Evolutionary conservation across 2,329 filamentous ascomycete genomes (phyloP).

Genomic region (Neoascochyta sp.): DNA sequence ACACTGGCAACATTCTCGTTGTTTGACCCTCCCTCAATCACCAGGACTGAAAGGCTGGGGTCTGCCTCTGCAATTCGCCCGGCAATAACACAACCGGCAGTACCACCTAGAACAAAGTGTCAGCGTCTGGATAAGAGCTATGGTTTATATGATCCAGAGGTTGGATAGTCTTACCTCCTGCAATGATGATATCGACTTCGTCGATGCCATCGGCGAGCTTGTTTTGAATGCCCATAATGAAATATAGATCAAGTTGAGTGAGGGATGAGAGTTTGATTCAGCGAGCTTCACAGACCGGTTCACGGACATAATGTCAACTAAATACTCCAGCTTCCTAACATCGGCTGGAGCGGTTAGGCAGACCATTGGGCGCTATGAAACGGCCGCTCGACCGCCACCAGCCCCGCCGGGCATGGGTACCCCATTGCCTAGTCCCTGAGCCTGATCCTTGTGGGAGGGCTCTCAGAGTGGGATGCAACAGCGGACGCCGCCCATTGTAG

Average conservation of each 20-base stretch:
- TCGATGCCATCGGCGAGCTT: slow-evolving; percentile 38
- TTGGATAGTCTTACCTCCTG: slow-evolving; percentile 48
- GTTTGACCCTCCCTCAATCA: slow-evolving; percentile 54
- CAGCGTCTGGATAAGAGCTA: background rate
- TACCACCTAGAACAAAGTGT: slow-evolving; percentile 14
- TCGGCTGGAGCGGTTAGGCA: too few relatives aligned
- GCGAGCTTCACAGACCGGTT: too few relatives aligned
- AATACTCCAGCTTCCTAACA: too few relatives aligned
- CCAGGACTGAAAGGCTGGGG: slow-evolving; percentile 48
- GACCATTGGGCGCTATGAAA: too few relatives aligned
- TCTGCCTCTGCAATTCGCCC: slow-evolving; percentile 51
- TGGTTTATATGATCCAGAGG: background rate
- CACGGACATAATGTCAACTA: too few relatives aligned
- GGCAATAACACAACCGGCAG: slow-evolving; percentile 46
- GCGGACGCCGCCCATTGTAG: too few relatives aligned
- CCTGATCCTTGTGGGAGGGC: too few relatives aligned
- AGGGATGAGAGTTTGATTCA: too few relatives aligned
- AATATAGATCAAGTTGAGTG: background rate
- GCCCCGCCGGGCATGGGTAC: too few relatives aligned
- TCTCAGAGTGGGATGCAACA: too few relatives aligned
- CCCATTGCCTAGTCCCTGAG: too few relatives aligned
- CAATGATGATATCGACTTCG: slow-evolving; percentile 53
- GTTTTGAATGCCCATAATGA: slow-evolving; percentile 27
- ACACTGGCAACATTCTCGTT: slow-evolving; percentile 51
- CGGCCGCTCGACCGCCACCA: too few relatives aligned